These are phyloP conservation scores for Neonectria faginata DNA, from an alignment of 2,329 filamentous ascomycete species.

Conservation along the genomic window DNA sequence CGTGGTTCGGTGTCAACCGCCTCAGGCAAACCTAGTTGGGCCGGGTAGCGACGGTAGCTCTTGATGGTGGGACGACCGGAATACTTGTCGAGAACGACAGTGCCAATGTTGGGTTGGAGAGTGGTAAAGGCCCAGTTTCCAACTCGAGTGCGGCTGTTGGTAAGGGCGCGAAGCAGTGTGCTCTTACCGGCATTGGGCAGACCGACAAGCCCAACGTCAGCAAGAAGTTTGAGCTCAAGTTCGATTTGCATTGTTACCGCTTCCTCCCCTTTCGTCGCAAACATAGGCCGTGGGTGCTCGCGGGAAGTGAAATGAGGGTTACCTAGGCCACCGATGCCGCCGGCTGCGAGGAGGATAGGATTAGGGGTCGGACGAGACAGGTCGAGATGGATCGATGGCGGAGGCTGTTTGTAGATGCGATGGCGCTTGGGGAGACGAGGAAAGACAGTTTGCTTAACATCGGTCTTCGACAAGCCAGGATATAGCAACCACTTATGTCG, in stretches of 20 bases:
- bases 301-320: slow-evolving; percentile 93
- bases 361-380: slow-evolving; percentile 81
- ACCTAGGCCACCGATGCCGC: slow-evolving; percentile 88
- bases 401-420: slow-evolving; percentile 73
- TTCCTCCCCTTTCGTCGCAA: slow-evolving; percentile 86
- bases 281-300: slow-evolving; percentile 80
- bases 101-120: slow-evolving; percentile 93
- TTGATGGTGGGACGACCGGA: slow-evolving; percentile 74
- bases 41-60: slow-evolving; percentile 50
- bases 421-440: slow-evolving; percentile 65
- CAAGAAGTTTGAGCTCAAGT: slow-evolving; percentile 93
- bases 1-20: slow-evolving; percentile 66
- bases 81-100: slow-evolving; percentile 90
- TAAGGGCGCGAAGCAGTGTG: slow-evolving; percentile 87
- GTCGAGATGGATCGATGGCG: slow-evolving; percentile 78
- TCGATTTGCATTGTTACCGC: slow-evolving; percentile 84
- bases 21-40: slow-evolving; percentile 53
- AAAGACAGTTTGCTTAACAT: slow-evolving; percentile 67
- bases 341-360: slow-evolving; percentile 87
- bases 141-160: slow-evolving; percentile 87
- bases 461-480: slow-evolving; percentile 78
- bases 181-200: slow-evolving; percentile 97
- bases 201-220: slow-evolving; percentile 93
- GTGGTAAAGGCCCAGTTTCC: slow-evolving; percentile 98
- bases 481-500: slow-evolving; percentile 88